Conservation (phyloP, 495 filamentous ascomycete species). For the Penicillium steckii region DNA sequence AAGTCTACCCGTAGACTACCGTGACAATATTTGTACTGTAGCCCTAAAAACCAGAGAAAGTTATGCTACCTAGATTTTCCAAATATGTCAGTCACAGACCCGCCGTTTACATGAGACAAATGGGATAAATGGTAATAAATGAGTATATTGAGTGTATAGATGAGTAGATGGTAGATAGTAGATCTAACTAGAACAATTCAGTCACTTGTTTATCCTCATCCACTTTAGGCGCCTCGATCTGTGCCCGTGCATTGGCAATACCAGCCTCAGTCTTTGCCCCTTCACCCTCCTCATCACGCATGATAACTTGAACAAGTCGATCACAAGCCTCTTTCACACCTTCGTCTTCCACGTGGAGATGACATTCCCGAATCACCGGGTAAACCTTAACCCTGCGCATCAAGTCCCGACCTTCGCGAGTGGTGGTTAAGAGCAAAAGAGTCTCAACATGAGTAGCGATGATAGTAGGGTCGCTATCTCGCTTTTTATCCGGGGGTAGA, state of each 20-base stretch:
- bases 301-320: constrained; percentile 85
- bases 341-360: constrained; percentile 76
- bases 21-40: too few species aligned
- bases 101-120: too few species aligned
- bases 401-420: constrained; percentile 66
- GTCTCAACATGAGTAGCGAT: constrained; percentile 87
- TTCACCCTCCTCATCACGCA: constrained; percentile 67
- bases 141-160: too few species aligned
- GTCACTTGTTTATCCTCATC: constrained; percentile 44
- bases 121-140: too few species aligned
- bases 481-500: constrained; percentile 79
- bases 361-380: constrained; percentile 82
- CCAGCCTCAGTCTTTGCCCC: constrained; percentile 23
- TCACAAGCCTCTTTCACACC: constrained; percentile 83
- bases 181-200: constrained; percentile 41
- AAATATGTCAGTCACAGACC: too few species aligned
- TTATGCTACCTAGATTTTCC: too few species aligned
- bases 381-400: constrained; percentile 81
- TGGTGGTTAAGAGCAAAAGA: constrained; percentile 77
- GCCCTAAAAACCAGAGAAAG: too few species aligned
- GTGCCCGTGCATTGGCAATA: constrained; percentile 17
- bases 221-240: constrained; percentile 14
- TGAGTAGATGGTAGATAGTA: too few species aligned
- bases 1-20: too few species aligned
- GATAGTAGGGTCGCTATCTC: constrained; percentile 72